Percentiles rank a stretch among this genome's conserved stretches.
These are phyloP conservation scores for Russula virescens DNA, from an alignment of 768 basidiomycete species.

Conservation along the genomic window DNA sequence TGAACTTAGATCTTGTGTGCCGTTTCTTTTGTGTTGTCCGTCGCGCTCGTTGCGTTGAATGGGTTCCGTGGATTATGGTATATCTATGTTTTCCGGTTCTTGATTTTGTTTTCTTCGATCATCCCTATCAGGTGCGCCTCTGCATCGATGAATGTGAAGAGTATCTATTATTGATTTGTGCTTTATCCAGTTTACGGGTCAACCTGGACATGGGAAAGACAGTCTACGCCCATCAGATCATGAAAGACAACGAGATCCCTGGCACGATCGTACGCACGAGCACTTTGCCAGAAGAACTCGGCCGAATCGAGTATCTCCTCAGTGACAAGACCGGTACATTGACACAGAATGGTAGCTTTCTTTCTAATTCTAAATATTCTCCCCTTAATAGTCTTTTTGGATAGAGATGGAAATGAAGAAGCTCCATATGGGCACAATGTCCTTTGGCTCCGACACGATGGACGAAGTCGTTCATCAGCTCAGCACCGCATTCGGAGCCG, in stretches of 20 bases:
- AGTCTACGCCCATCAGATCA: constrained; percentile 90
- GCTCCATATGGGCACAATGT: constrained; percentile 97
- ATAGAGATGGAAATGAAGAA: constrained; percentile 99
- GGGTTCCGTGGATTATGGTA: constrained; percentile 96
- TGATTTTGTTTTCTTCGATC: constrained; percentile 97
- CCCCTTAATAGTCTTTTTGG: neutral
- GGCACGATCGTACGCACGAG: constrained; percentile 96
- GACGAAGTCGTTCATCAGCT: constrained; percentile 95
- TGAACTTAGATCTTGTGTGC: constrained; percentile 75
- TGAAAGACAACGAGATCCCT: constrained; percentile 89
- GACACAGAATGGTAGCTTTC: constrained; percentile 82
- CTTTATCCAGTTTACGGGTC: constrained; percentile 72
- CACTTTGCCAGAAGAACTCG: constrained; percentile 94
- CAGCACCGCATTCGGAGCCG: constrained; percentile 73
- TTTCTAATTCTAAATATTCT: neutral
- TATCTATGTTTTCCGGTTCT: constrained; percentile 92
- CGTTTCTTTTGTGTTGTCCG: constrained; percentile 87
- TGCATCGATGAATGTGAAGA: neutral
- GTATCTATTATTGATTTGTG: neutral
- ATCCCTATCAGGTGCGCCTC: constrained; percentile 91
- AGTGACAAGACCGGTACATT: constrained; percentile 98
- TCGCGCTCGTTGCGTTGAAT: constrained; percentile 90
- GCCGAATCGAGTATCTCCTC: constrained; percentile 89
- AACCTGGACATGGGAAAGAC: constrained; percentile 99
- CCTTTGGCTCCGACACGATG: constrained; percentile 97